A percentile compares a stretch with the other conserved stretches of the same genome.
Evolutionary conservation across 2,329 filamentous ascomycete genomes (phyloP).

Genomic region (Aspergillus sp.): DNA sequence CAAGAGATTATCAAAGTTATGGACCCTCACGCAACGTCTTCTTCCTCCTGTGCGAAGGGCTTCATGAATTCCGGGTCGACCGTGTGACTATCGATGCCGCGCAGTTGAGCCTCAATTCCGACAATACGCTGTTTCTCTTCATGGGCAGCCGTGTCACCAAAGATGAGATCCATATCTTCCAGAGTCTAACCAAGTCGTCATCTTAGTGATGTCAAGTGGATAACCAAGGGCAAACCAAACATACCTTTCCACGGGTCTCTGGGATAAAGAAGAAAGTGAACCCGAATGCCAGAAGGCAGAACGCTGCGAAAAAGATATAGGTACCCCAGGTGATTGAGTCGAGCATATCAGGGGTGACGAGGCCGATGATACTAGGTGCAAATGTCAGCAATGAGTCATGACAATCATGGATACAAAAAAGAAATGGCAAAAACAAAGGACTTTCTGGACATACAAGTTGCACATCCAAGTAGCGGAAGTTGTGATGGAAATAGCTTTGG

Average conservation of each 20-base stretch:
- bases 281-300: slow-evolving; percentile 37
- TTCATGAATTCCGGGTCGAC: slow-evolving; percentile 11
- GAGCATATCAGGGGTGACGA: slow-evolving; percentile 43
- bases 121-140: slow-evolving; percentile 43
- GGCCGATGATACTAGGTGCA: slow-evolving; percentile 35
- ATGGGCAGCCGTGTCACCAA: slow-evolving; percentile 42
- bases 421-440: background rate
- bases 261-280: slow-evolving; percentile 41
- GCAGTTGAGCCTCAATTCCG: slow-evolving; percentile 41
- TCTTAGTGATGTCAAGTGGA: background rate
- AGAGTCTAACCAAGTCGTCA: slow-evolving; percentile 41
- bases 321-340: slow-evolving; percentile 40
- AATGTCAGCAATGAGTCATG: slow-evolving; percentile 2
- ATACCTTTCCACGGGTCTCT: slow-evolving; percentile 40
- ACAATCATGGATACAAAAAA: background rate
- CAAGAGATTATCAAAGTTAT: background rate
- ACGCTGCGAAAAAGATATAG: slow-evolving; percentile 45
- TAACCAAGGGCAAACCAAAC: background rate
- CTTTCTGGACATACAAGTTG: slow-evolving; percentile 34
- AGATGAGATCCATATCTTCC: slow-evolving; percentile 58
- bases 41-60: slow-evolving; percentile 25
- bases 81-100: slow-evolving; percentile 23
- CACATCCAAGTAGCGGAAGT: slow-evolving; percentile 45
- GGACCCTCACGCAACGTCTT: slow-evolving; percentile 15
- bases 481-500: slow-evolving; percentile 42